Evolutionary conservation across 139 green algal genomes (phyloP).

Genomic region (Yamagishiella unicocca): DNA sequence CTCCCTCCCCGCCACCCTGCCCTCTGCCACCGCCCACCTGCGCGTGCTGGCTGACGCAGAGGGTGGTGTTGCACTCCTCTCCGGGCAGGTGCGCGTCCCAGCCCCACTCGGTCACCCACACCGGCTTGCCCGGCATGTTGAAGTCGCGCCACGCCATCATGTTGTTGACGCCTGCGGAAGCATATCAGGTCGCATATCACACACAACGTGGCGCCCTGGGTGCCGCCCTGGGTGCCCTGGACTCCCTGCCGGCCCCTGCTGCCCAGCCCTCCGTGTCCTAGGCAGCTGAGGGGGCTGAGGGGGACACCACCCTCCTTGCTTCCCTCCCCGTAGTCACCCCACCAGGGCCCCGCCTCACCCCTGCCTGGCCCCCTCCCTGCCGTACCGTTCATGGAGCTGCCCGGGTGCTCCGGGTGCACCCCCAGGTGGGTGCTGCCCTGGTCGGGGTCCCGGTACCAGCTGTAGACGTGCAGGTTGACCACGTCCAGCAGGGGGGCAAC

Average conservation of each 20-base stretch:
- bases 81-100: constrained; percentile 48
- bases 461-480: constrained; percentile 53
- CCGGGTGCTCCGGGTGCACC: constrained; percentile 54
- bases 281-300: too few species aligned
- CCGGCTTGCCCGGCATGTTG: constrained; percentile 51
- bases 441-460: not conserved
- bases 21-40: constrained; percentile 12
- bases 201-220: too few species aligned
- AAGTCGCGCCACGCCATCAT: constrained; percentile 45
- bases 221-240: too few species aligned
- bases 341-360: not conserved
- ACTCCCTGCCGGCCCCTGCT: too few species aligned
- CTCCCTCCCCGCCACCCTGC: not conserved
- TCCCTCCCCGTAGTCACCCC: not conserved
- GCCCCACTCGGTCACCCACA: constrained; percentile 58
- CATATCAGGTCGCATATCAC: too few species aligned
- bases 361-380: not conserved
- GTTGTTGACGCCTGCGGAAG: constrained; percentile 47
- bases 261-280: too few species aligned
- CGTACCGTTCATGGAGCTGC: constrained; percentile 51
- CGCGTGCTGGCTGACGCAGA: constrained; percentile 51
- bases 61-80: constrained; percentile 31
- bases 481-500: constrained; percentile 31
- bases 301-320: too few species aligned
- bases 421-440: not conserved